A percentile compares a stretch with the other conserved stretches of the same genome.
Conservation (phyloP, 495 filamentous ascomycete species). For the Chaetomium fimeti region DNA sequence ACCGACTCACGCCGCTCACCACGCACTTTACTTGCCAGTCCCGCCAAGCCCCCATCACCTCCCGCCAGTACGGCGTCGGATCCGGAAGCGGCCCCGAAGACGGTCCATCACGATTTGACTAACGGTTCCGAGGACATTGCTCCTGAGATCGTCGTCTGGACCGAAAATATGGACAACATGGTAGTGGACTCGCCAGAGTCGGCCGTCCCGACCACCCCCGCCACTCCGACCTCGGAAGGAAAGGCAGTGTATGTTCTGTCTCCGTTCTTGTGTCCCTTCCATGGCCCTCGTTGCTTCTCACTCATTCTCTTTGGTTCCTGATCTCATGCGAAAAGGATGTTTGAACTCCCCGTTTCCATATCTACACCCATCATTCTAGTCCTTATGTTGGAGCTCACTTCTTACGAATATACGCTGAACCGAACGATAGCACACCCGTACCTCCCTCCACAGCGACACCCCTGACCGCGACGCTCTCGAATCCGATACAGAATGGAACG, state of each 20-base stretch:
- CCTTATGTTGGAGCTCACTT: neutral
- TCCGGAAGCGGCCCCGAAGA: neutral
- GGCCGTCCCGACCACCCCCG: slow-evolving; percentile 10
- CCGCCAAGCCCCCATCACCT: slow-evolving; percentile 25
- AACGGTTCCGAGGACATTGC: slow-evolving; percentile 33
- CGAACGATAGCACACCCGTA: slow-evolving; percentile 1
- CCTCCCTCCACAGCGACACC: slow-evolving; percentile 8
- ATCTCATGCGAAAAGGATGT: neutral
- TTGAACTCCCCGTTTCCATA: neutral
- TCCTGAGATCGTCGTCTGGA: slow-evolving; percentile 43
- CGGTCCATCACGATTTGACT: slow-evolving; percentile 7
- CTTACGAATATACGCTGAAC: neutral
- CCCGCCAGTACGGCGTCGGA: slow-evolving; percentile 17
- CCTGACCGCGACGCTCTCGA: neutral
- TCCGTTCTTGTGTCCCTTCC: no score
- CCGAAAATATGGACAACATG: slow-evolving; percentile 37
- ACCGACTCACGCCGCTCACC: slow-evolving; percentile 27
- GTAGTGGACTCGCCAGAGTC: slow-evolving; percentile 23
- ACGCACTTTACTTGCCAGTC: slow-evolving; percentile 22
- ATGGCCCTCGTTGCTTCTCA: neutral
- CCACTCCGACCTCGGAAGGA: neutral
- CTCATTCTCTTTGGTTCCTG: neutral
- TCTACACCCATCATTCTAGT: neutral
- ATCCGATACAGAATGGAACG: slow-evolving; percentile 3
- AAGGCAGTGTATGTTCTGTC: slow-evolving; percentile 13